A percentile compares a stretch with the other conserved stretches of the same genome.
Conservation (phyloP, 768 basidiomycete genomes). For the Russula dissimulans region DNA sequence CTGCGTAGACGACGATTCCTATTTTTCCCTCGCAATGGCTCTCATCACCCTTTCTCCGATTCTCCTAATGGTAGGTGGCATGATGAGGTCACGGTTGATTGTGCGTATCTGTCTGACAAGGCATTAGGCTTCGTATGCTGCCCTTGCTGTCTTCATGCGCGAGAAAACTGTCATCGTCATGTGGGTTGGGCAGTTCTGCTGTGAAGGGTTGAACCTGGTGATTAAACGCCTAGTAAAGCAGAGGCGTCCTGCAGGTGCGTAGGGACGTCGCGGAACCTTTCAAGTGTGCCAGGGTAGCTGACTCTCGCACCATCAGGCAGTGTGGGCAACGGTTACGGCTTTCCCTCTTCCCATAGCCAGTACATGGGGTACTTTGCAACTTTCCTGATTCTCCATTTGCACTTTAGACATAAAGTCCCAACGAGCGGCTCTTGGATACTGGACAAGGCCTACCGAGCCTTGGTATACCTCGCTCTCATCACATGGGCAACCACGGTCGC, state of each 20-base stretch:
- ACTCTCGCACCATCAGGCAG: conserved; percentile 31
- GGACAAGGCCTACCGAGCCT: conserved; percentile 41
- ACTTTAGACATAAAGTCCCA: conserved; percentile 56
- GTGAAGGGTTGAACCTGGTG: conserved; percentile 60
- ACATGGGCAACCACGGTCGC: conserved; percentile 59
- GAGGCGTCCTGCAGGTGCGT: conserved; percentile 56
- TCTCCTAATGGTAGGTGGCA: conserved; percentile 24
- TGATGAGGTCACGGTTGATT: not conserved
- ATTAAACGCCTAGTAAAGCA: conserved; percentile 61
- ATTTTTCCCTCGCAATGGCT: conserved; percentile 24
- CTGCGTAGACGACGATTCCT: conserved; percentile 24
- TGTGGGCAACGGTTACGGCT: conserved; percentile 68
- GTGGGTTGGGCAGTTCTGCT: conserved; percentile 72
- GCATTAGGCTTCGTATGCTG: conserved; percentile 67
- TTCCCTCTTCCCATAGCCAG: conserved; percentile 84
- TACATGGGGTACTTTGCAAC: conserved; percentile 84
- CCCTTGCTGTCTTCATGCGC: conserved; percentile 61
- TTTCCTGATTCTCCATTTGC: conserved; percentile 66
- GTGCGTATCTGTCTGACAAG: not conserved
- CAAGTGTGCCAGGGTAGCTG: not conserved
- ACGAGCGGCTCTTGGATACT: conserved; percentile 42
- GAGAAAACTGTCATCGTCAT: conserved; percentile 74
- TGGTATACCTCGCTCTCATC: conserved; percentile 41
- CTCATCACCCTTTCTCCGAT: conserved; percentile 29
- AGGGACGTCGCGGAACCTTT: not conserved